Conservation (phyloP, 768 basidiomycete species). For the Tulasnella sp. region DNA sequence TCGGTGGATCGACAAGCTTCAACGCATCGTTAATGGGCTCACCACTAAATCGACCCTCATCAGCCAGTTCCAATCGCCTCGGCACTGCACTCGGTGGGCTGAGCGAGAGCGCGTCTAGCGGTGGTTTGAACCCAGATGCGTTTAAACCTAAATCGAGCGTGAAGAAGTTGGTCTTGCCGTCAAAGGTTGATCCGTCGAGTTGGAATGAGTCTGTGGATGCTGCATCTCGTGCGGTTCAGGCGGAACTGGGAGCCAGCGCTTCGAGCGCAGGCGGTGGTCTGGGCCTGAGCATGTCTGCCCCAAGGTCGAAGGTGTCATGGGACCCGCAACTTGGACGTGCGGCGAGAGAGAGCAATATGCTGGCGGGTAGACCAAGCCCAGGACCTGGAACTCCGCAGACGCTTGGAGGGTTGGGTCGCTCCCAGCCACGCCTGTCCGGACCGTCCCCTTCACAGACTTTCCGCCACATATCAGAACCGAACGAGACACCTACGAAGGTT, state of each 20-base stretch:
- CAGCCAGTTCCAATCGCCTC: constrained; percentile 1
- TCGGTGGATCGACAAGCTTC: constrained; percentile 15
- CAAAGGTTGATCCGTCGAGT: constrained; percentile 8
- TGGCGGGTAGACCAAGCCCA: not conserved
- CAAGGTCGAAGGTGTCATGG: constrained; percentile 7
- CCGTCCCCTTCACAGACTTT: not conserved
- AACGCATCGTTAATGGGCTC: not conserved
- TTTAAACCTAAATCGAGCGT: constrained; percentile 67
- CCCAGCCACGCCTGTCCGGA: not conserved
- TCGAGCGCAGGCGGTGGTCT: not conserved
- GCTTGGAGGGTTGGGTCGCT: not conserved
- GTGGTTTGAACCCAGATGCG: constrained; percentile 38
- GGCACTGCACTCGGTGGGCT: constrained; percentile 7
- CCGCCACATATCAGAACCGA: not conserved
- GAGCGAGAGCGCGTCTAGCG: constrained; percentile 6
- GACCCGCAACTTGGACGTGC: constrained; percentile 11
- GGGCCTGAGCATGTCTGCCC: not conserved
- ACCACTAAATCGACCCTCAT: not conserved
- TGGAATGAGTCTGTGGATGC: constrained; percentile 8
- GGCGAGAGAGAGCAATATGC: not conserved
- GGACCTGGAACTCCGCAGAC: not conserved
- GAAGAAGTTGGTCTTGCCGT: constrained; percentile 77
- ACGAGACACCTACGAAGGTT: not conserved
- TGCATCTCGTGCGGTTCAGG: not conserved
- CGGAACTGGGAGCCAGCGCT: not conserved